A percentile compares a stretch with the other conserved stretches of the same genome.
Evolutionary conservation across 768 basidiomycete genomes (phyloP).

Genomic region (Dioszegia aurantiaca): DNA sequence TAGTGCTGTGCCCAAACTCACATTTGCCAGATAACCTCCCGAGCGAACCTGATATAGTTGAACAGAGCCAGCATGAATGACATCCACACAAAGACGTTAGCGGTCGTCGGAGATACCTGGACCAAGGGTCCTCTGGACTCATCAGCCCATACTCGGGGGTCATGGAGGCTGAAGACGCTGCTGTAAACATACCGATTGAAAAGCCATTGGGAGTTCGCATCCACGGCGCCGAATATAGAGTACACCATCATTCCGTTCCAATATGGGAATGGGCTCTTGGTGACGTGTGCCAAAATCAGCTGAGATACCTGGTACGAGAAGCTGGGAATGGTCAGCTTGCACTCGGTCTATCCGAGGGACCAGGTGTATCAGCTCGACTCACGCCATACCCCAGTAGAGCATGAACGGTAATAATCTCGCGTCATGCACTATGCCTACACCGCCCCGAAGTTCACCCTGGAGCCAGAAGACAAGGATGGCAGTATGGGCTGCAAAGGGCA

Average conservation of each 20-base stretch:
- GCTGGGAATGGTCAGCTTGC: slow-evolving; percentile 20
- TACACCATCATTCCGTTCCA: slow-evolving; percentile 86
- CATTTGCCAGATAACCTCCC: slow-evolving; percentile 66
- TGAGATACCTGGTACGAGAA: slow-evolving; percentile 70
- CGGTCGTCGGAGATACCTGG: slow-evolving; percentile 64
- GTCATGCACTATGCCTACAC: slow-evolving; percentile 71
- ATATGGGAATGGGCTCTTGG: slow-evolving; percentile 73
- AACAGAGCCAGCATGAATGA: slow-evolving; percentile 68
- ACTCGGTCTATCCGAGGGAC: neutral
- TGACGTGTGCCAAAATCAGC: slow-evolving; percentile 91
- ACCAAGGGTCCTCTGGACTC: slow-evolving; percentile 64
- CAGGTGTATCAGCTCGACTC: slow-evolving; percentile 19
- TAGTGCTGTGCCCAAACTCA: no score
- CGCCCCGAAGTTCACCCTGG: slow-evolving; percentile 61
- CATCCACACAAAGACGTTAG: slow-evolving; percentile 68
- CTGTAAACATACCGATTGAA: slow-evolving; percentile 63
- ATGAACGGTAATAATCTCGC: slow-evolving; percentile 80
- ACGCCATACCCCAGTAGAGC: slow-evolving; percentile 74
- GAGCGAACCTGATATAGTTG: slow-evolving; percentile 73
- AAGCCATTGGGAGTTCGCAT: slow-evolving; percentile 73
- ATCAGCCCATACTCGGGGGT: slow-evolving; percentile 24
- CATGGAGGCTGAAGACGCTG: neutral
- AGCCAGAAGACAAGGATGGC: slow-evolving; percentile 79
- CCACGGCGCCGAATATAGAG: slow-evolving; percentile 71
- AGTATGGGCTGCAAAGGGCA: slow-evolving; percentile 74